Conservation (phyloP, 139 green algal genomes). For the Ulvella scutata region DNA sequence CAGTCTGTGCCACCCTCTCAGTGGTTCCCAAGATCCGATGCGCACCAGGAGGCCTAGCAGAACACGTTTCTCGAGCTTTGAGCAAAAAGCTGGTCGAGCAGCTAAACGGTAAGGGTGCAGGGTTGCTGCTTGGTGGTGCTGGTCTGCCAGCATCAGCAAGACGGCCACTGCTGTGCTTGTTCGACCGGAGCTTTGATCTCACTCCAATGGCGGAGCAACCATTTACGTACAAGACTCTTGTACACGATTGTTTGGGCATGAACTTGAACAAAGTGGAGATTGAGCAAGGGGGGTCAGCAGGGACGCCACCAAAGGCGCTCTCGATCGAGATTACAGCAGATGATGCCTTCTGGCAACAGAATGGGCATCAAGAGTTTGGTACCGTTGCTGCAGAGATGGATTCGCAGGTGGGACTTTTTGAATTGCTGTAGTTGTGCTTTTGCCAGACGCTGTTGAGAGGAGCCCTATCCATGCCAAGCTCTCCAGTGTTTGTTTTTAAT, state of each 20-base stretch:
- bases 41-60: constrained; percentile 72
- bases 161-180: constrained; percentile 85
- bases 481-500: too few relatives aligned
- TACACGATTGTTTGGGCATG: constrained; percentile 84
- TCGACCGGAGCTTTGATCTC: constrained; percentile 97
- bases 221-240: constrained; percentile 95
- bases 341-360: constrained; percentile 37
- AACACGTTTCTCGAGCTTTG: constrained; percentile 75
- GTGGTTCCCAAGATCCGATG: constrained; percentile 89
- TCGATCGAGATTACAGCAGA: constrained; percentile 2
- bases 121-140: background rate
- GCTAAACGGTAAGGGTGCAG: constrained; percentile 29
- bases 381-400: constrained; percentile 30
- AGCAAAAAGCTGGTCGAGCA: constrained; percentile 62
- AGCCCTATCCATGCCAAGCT: too few relatives aligned
- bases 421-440: too few relatives aligned
- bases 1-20: constrained; percentile 68
- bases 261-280: constrained; percentile 62
- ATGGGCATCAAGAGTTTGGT: constrained; percentile 25
- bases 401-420: background rate
- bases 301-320: background rate
- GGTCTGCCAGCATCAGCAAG: constrained; percentile 44
- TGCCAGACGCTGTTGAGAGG: too few relatives aligned
- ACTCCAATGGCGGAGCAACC: constrained; percentile 67
- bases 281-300: background rate